These are phyloP conservation scores for Orychophragmus violaceus DNA, from an alignment of 345 rosid species.

Conservation along the genomic window DNA sequence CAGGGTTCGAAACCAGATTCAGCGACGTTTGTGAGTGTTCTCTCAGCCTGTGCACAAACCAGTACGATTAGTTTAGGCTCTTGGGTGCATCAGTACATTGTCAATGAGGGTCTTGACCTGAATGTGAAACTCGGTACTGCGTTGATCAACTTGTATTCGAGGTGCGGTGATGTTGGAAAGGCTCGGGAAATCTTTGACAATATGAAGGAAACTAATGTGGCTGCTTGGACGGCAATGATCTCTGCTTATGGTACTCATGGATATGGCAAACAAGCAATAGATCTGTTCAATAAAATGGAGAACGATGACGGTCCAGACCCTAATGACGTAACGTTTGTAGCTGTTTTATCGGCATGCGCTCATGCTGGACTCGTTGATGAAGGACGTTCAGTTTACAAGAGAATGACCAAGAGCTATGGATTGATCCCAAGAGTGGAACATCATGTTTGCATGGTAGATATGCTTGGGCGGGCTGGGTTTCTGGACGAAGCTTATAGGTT, in stretches of 20 bases:
- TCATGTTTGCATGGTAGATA: constrained; percentile 73
- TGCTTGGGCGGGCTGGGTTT: constrained; percentile 83
- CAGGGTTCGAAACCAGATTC: constrained; percentile 51
- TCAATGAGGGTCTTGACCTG: constrained; percentile 30
- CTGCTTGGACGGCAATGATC: constrained; percentile 89
- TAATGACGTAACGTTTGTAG: constrained; percentile 65
- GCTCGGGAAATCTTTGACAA: constrained; percentile 59
- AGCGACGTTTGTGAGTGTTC: constrained; percentile 54
- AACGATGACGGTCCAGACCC: constrained; percentile 34
- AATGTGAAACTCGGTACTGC: constrained; percentile 73
- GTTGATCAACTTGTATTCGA: constrained; percentile 70
- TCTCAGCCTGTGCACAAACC: constrained; percentile 71
- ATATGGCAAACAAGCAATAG: constrained; percentile 49
- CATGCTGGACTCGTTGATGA: constrained; percentile 65
- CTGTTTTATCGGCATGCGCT: constrained; percentile 76
- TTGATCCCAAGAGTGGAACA: constrained; percentile 66
- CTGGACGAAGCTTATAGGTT: constrained; percentile 56
- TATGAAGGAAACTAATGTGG: constrained; percentile 59
- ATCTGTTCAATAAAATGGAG: constrained; percentile 51
- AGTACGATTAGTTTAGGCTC: constrained; percentile 56
- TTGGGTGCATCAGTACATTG: constrained; percentile 58
- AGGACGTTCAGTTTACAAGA: constrained; percentile 45
- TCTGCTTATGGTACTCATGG: constrained; percentile 84
- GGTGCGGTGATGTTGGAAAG: constrained; percentile 62
- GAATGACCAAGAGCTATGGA: constrained; percentile 44